phyloP scores from a whole-genome alignment of 176 grass and related monocot genomes.

The Bromus sterilis region DNA sequence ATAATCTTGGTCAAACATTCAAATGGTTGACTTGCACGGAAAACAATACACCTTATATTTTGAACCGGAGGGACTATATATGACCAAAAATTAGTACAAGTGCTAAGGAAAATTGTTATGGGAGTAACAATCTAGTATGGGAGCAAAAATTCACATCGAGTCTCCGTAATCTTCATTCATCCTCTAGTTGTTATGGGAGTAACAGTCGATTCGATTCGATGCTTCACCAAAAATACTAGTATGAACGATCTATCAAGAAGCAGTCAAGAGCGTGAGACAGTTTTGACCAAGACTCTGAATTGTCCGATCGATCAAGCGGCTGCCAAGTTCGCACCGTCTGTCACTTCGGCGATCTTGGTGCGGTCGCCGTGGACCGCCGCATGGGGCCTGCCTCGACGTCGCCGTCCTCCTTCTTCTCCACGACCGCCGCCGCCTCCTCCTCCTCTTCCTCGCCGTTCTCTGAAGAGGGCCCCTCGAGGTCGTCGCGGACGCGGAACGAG shows the following conservation, averaged over 20 bases:
- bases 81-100: not conserved
- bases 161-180: not conserved
- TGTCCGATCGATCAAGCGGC: not conserved
- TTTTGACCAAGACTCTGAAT: slow-evolving; percentile 23
- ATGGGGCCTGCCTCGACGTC: slow-evolving; percentile 43
- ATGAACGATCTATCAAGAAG: not conserved
- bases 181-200: not conserved
- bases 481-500: slow-evolving; percentile 60
- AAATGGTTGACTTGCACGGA: too few species aligned
- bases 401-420: slow-evolving; percentile 76
- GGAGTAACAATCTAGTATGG: too few species aligned
- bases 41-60: too few species aligned
- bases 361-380: slow-evolving; percentile 22
- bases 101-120: not conserved
- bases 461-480: slow-evolving; percentile 40
- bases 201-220: not conserved
- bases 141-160: not conserved
- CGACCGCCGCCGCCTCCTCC: slow-evolving; percentile 19
- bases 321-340: not conserved
- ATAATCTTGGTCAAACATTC: too few species aligned
- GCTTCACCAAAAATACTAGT: not conserved
- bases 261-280: not conserved
- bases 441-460: slow-evolving; percentile 10
- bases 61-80: too few species aligned
- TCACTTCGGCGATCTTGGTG: slow-evolving; percentile 41